These are phyloP conservation scores for Phaffomyces thermotolerans DNA, from an alignment of 805 yeast genomes.

Conservation along the genomic window DNA sequence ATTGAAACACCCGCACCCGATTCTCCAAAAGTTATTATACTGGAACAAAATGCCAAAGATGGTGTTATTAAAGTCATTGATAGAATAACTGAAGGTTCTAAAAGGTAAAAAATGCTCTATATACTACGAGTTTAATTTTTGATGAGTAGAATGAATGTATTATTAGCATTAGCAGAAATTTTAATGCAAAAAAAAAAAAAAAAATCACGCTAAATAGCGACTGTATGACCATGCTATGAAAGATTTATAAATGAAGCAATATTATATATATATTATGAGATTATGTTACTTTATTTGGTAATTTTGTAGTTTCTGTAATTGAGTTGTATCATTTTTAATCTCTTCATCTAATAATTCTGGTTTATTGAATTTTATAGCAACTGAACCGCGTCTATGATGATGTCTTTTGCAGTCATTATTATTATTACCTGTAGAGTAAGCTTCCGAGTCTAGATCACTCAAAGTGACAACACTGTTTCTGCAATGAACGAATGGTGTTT, in stretches of 20 bases:
- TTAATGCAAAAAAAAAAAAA: too few relatives aligned
- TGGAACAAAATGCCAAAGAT: conserved; percentile 3
- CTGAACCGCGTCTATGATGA: conserved; percentile 24
- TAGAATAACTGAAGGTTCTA: conserved; percentile 3
- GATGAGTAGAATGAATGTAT: not conserved
- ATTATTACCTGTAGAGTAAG: too few relatives aligned
- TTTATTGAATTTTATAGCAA: conserved; percentile 19
- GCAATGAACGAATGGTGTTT: not conserved
- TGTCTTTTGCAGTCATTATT: conserved; percentile 12
- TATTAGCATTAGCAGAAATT: not conserved
- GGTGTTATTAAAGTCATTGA: conserved; percentile 14
- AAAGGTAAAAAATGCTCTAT: not conserved
- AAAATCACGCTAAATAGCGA: too few relatives aligned
- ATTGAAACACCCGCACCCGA: not conserved
- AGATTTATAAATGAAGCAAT: too few relatives aligned
- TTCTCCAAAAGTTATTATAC: conserved; percentile 6
- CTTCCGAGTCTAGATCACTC: not conserved
- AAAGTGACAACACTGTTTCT: conserved; percentile 2
- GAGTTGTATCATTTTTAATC: not conserved
- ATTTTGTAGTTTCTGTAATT: too few relatives aligned
- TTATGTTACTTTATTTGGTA: too few relatives aligned
- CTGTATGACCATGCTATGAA: too few relatives aligned
- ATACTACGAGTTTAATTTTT: not conserved
- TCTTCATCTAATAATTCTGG: conserved; percentile 3
- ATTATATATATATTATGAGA: too few relatives aligned